A percentile compares a stretch with the other conserved stretches of the same genome.
Conservation (phyloP, 2,329 filamentous ascomycete species). For the Coleophoma eucalyptorum region DNA sequence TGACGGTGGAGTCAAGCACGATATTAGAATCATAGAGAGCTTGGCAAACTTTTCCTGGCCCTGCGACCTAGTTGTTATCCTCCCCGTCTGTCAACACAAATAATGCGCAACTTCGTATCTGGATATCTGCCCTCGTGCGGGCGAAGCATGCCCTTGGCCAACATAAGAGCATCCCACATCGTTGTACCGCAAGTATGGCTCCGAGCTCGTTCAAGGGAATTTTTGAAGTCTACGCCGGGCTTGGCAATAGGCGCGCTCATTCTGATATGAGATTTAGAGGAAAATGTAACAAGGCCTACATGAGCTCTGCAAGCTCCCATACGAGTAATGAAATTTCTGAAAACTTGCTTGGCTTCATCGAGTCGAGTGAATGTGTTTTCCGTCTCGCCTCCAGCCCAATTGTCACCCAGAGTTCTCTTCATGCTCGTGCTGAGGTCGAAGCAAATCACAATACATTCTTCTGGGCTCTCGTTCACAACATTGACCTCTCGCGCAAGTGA, state of each 20-base stretch:
- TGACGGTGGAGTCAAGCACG: slow-evolving; percentile 3
- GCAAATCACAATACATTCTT: not conserved
- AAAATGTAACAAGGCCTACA: not conserved
- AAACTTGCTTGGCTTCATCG: not conserved
- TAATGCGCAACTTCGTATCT: slow-evolving; percentile 3
- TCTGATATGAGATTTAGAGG: not conserved
- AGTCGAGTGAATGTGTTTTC: not conserved
- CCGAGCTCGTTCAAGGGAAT: not conserved
- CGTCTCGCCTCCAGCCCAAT: not conserved
- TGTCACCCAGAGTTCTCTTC: not conserved
- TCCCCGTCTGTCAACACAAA: slow-evolving; percentile 5
- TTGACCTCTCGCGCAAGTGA: not conserved
- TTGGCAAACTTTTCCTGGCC: not conserved
- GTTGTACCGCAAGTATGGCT: not conserved
- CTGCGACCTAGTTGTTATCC: not conserved
- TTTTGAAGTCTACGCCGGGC: not conserved
- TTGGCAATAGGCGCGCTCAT: not conserved
- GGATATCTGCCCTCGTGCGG: not conserved
- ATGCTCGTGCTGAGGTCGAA: not conserved
- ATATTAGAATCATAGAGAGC: slow-evolving; percentile 1
- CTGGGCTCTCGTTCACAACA: not conserved
- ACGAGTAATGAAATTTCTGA: not conserved
- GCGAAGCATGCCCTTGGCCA: not conserved
- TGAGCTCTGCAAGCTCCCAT: not conserved
- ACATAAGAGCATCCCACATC: not conserved